Conservation (phyloP, 805 yeast species). For the Wickerhamomyces queroliae region DNA sequence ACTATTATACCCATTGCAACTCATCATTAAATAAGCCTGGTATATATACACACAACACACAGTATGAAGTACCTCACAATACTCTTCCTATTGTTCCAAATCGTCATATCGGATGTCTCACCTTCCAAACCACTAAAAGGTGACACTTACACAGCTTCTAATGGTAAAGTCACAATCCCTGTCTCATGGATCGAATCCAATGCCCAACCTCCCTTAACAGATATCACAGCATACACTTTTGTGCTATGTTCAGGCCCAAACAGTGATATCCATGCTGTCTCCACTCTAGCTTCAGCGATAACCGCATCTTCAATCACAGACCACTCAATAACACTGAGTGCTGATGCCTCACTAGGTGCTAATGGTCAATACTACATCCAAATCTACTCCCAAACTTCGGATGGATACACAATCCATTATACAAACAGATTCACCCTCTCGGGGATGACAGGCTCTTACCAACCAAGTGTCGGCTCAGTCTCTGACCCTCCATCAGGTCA, state of each 20-base stretch:
- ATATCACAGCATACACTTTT: slow-evolving; percentile 42
- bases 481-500: slow-evolving; percentile 38
- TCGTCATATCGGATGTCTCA: slow-evolving; percentile 20
- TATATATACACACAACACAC: neutral
- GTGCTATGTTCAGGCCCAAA: slow-evolving; percentile 67
- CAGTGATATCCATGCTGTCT: slow-evolving; percentile 35
- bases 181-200: slow-evolving; percentile 56
- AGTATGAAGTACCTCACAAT: neutral
- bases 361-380: slow-evolving; percentile 74
- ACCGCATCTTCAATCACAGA: slow-evolving; percentile 26
- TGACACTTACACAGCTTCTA: slow-evolving; percentile 14
- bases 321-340: slow-evolving; percentile 31
- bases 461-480: slow-evolving; percentile 42
- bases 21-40: too few relatives aligned
- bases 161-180: slow-evolving; percentile 23
- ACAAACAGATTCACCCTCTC: slow-evolving; percentile 56
- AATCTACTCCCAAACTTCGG: slow-evolving; percentile 39
- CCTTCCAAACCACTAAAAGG: slow-evolving; percentile 19
- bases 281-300: slow-evolving; percentile 23
- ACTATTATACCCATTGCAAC: too few relatives aligned
- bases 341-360: slow-evolving; percentile 41
- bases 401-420: slow-evolving; percentile 57
- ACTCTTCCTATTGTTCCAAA: neutral
- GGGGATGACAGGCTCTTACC: slow-evolving; percentile 64
- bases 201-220: slow-evolving; percentile 36